Evolutionary conservation across 2,329 filamentous ascomycete genomes (phyloP).

Genomic region (Corynespora cassiicola): DNA sequence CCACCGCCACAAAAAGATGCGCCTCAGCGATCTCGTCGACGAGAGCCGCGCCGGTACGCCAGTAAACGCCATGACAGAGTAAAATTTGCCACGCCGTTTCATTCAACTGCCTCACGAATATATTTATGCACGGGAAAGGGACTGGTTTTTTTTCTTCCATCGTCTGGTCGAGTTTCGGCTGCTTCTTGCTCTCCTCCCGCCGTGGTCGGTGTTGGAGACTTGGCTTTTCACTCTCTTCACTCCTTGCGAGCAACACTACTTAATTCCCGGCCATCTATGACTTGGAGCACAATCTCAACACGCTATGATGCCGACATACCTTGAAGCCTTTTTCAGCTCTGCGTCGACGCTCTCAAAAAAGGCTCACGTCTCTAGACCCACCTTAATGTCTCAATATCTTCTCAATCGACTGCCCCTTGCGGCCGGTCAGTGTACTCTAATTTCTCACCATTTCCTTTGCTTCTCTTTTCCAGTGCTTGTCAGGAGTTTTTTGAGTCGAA

Average conservation of each 20-base stretch:
- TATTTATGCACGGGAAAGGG: conserved; percentile 20
- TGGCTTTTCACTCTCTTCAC: conserved; percentile 6
- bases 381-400: conserved; percentile 45
- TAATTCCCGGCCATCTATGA: too few relatives aligned
- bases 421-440: conserved; percentile 31
- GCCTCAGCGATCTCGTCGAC: conserved; percentile 61
- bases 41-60: conserved; percentile 48
- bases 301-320: conserved; percentile 2
- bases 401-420: conserved; percentile 17
- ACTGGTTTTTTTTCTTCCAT: conserved; percentile 14
- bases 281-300: conserved; percentile 7
- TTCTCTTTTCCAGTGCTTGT: too few relatives aligned
- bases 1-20: conserved; percentile 62
- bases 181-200: conserved; percentile 10
- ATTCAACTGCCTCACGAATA: conserved; percentile 20
- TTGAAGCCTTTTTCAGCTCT: conserved; percentile 15
- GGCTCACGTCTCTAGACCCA: conserved; percentile 30
- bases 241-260: conserved; percentile 3
- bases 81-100: conserved; percentile 9
- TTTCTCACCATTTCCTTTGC: too few relatives aligned
- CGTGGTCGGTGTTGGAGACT: conserved; percentile 13
- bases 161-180: conserved; percentile 7
- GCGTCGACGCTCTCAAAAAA: conserved; percentile 33
- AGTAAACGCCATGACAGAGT: conserved; percentile 38
- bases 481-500: conserved; percentile 14